Evolutionary conservation across 305 asterid genomes (phyloP), one percentile per base, ranked within the genome.

Genomic region (Solanum aculeatissimum): DNA sequence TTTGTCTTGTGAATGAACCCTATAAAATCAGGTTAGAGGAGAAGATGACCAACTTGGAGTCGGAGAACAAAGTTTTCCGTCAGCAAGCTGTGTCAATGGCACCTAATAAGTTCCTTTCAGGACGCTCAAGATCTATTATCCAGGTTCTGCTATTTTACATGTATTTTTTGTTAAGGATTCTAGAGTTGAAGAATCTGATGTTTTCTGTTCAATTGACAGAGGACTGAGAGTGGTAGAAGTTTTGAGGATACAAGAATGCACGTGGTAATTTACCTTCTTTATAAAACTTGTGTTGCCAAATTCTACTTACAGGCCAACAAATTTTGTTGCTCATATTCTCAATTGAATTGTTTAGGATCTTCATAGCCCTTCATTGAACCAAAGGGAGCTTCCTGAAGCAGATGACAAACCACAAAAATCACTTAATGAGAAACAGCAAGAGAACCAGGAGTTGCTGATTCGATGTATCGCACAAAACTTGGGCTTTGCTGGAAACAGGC

Each of bases 31-130:
- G 99, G 93, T 93, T 92, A 70, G 99, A 97, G 90, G 99, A 97
- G 92, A 97, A 93, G 95, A 88, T 92, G 82, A 86, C 86, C 86
- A 95, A 97, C 87, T 88, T 93, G 78, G 99, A 97, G 90, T 95
- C 98, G 3, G 99, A 97, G 89, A 97, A 93, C 86, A 95, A 97
- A 94, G 98, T 97, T 91, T 92, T 97, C 87, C 98, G 99, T 86
- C 99, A 97, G 89, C 99, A 97, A 85, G 96, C 98, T 58, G 95
- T 97, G 87, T 95, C 98, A 86, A 91, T 97, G 82, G 94, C 97
- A 71, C 98, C 99, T 71, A 95, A 94, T 89, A 97, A 94, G 89
- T 93, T 92, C 86, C 98, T 97, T 78, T 94, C 99, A 68, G 98
- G 99, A 75, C 96, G 98, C 87, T 93, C 98, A 74, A 95, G 98